These are phyloP conservation scores for Nitzschia palea DNA, from an alignment of 108 stramenopile species.

Conservation along the genomic window DNA sequence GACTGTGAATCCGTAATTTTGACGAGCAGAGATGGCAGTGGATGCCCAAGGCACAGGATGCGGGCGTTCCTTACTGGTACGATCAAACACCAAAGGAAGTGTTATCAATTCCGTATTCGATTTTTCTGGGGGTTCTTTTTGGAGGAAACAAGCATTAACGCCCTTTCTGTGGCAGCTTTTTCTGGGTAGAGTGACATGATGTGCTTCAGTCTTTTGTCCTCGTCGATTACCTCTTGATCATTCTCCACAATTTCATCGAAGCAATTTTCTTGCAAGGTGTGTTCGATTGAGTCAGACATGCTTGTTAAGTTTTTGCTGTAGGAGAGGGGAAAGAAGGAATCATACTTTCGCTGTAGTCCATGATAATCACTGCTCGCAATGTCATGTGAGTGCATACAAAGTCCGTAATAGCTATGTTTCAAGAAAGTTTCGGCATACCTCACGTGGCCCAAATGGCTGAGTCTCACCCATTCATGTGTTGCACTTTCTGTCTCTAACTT, in stretches of 20 bases:
- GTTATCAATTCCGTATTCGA: background rate
- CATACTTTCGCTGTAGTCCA: constrained; percentile 25
- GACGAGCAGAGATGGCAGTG: background rate
- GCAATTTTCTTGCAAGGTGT: constrained; percentile 3
- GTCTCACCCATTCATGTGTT: constrained; percentile 10
- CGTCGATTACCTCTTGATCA: constrained; percentile 12
- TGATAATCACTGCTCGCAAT: constrained; percentile 36
- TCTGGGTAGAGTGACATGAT: background rate
- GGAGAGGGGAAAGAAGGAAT: constrained; percentile 21
- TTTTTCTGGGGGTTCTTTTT: background rate
- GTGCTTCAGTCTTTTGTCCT: background rate
- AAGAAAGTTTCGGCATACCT: background rate
- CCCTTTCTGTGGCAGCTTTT: background rate
- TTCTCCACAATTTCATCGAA: background rate
- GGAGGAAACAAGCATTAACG: background rate
- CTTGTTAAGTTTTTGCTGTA: constrained; percentile 10
- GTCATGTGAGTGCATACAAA: too few relatives aligned
- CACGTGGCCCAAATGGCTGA: constrained; percentile 9
- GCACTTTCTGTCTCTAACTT: too few relatives aligned
- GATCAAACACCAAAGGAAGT: background rate
- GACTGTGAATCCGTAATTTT: too few relatives aligned
- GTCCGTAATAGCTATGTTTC: too few relatives aligned
- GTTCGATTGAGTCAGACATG: constrained; percentile 6
- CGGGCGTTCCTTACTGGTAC: background rate
- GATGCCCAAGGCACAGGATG: background rate